Evolutionary conservation across 176 grass and related monocot species (phyloP).

Genomic region (Alopecurus myosuroides): DNA sequence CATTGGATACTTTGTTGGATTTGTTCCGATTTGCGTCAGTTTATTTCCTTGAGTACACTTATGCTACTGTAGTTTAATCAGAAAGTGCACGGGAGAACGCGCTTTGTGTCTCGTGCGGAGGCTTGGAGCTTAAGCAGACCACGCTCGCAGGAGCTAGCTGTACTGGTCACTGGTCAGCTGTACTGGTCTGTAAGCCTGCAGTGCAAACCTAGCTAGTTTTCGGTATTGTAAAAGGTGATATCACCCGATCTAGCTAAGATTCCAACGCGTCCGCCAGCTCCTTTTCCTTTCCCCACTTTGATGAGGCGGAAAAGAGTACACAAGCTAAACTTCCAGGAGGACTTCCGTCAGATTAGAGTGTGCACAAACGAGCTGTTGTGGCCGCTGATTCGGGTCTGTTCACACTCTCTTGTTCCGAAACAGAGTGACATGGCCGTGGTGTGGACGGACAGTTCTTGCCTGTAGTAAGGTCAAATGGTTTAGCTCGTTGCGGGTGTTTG

Average conservation of each 20-base stretch:
- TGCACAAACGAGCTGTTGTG: neutral
- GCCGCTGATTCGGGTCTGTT: neutral
- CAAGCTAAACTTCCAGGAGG: neutral
- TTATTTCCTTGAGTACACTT: too few relatives aligned
- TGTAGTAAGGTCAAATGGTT: neutral
- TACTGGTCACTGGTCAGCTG: neutral
- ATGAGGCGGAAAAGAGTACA: neutral
- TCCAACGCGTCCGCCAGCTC: neutral
- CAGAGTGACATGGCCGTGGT: neutral
- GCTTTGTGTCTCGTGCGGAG: slow-evolving; percentile 42
- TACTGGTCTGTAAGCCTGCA: neutral
- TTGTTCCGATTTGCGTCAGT: slow-evolving; percentile 17
- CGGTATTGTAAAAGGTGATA: slow-evolving; percentile 41
- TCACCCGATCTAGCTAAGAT: slow-evolving; percentile 17
- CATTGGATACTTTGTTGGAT: slow-evolving; percentile 47
- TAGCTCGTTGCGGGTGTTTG: neutral
- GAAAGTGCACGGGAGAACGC: slow-evolving; percentile 29
- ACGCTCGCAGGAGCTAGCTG: slow-evolving; percentile 12
- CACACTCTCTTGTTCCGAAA: neutral
- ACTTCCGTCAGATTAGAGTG: neutral
- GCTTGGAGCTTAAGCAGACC: slow-evolving; percentile 23
- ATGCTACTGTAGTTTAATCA: slow-evolving; percentile 30
- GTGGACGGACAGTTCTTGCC: neutral
- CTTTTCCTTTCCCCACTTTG: neutral
- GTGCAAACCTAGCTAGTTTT: slow-evolving; percentile 14